phyloP scores from a whole-genome alignment of 176 grass and related monocot species.

The Lolium perenne region DNA sequence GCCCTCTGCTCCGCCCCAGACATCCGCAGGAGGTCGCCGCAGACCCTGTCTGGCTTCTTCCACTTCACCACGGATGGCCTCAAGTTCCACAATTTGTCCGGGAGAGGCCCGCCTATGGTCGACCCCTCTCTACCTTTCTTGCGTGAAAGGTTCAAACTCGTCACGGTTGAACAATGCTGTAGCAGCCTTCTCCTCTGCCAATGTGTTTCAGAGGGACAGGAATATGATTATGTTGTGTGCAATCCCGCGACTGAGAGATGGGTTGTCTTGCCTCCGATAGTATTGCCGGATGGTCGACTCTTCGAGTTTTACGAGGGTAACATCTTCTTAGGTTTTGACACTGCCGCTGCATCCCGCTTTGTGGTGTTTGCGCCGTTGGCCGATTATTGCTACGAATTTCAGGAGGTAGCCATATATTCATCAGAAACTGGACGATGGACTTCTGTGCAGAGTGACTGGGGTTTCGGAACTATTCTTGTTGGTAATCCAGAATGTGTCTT shows the following conservation, averaged over 20 bases:
- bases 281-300: too few relatives aligned
- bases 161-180: not conserved
- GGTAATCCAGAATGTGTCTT: not conserved
- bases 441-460: not conserved
- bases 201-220: not conserved
- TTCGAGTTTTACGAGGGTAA: too few relatives aligned
- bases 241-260: too few relatives aligned
- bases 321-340: not conserved
- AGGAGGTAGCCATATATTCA: not conserved
- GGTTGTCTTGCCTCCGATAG: too few relatives aligned
- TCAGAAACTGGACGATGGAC: not conserved
- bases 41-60: not conserved
- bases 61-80: not conserved
- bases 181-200: not conserved
- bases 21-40: not conserved
- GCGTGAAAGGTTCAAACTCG: not conserved
- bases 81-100: not conserved
- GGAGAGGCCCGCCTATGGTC: not conserved
- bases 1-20: not conserved
- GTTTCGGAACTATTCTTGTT: not conserved
- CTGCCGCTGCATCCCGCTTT: not conserved
- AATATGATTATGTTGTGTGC: too few relatives aligned
- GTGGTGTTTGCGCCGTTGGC: not conserved
- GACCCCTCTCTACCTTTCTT: not conserved
- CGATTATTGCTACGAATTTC: not conserved